A percentile compares a stretch with the other conserved stretches of the same genome.
Conservation (phyloP, 78 protist genomes). For the Dictyostelium purpureum region DNA sequence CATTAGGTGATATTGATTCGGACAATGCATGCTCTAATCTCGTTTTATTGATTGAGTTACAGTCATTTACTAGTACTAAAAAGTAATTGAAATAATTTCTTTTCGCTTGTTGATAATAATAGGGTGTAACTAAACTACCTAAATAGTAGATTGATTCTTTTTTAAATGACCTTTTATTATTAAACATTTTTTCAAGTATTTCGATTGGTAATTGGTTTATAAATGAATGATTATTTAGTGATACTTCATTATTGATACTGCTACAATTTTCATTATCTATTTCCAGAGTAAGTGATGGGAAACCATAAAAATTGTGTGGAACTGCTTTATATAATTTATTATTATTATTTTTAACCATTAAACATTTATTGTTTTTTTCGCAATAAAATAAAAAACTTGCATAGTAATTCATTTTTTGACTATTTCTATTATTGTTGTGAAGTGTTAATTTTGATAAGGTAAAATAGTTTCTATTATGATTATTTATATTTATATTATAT, state of each 20-base stretch:
- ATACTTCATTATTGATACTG: not conserved
- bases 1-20: not conserved
- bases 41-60: not conserved
- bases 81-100: constrained; percentile 12
- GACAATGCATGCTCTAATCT: not conserved
- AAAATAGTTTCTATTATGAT: not conserved
- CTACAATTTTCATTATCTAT: no score
- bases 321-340: constrained; percentile 14
- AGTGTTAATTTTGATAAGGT: no score
- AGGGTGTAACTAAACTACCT: constrained; percentile 29
- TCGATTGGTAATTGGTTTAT: constrained; percentile 9
- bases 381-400: not conserved
- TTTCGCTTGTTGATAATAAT: not conserved
- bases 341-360: not conserved
- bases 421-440: not conserved
- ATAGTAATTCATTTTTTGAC: not conserved
- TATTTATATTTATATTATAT: no score
- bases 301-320: constrained; percentile 26
- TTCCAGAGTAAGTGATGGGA: constrained; percentile 19
- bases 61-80: not conserved
- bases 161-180: not conserved
- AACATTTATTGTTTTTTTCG: not conserved
- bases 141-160: not conserved
- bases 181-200: not conserved
- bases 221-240: not conserved